Evolutionary conservation across 2,329 filamentous ascomycete genomes (phyloP), one percentile per base, ranked within the genome.

Genomic region (Hortaea sp.): DNA sequence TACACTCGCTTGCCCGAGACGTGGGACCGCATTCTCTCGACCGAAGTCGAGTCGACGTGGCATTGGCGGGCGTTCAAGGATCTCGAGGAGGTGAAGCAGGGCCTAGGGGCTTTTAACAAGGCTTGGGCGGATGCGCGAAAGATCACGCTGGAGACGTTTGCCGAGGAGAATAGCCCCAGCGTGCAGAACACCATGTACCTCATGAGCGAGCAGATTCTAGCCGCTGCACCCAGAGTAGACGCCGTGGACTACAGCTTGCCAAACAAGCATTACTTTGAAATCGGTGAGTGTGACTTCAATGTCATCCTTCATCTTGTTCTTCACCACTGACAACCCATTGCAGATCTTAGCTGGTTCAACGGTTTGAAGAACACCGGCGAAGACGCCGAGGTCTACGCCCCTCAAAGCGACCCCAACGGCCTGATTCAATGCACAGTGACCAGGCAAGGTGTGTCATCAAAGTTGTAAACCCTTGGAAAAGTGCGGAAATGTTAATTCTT

Each of bases 141-240:
- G 44, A 92, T 94, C 64, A 95, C 89, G n/a, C 75, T 95, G 66
- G 85, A 85, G 70, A 85, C 82, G 0, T 98, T 98, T 61, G 90
- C 92, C 38, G 79, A 83, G 62, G 89, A 98, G 62, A 76, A 88
- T 63, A 94, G 87, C 60, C 86, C 92, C 41, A 94, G 87, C 59
- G 92, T 98, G 27, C 92, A 98, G 71, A 83, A 82, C 59, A 97
- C 90, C 50, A 97, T 98, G 92, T 98, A 95, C 74, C 94, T 95
- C 74, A 98, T 98, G 90, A 82, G 79, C 58, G 84, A 90, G 66
- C 74, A 83, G 66, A 95, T 98, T 56, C 74, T 98, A 44, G 83
- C 78, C 6, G 79, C 75, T 20, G 85, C 82, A 27, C 84, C 88
- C 10, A 73, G 82, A 53, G 77, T 88, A 20, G 78, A 83, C 39